Evolutionary conservation across 2,329 filamentous ascomycete genomes (phyloP).

Genomic region (Fusarium poae): DNA sequence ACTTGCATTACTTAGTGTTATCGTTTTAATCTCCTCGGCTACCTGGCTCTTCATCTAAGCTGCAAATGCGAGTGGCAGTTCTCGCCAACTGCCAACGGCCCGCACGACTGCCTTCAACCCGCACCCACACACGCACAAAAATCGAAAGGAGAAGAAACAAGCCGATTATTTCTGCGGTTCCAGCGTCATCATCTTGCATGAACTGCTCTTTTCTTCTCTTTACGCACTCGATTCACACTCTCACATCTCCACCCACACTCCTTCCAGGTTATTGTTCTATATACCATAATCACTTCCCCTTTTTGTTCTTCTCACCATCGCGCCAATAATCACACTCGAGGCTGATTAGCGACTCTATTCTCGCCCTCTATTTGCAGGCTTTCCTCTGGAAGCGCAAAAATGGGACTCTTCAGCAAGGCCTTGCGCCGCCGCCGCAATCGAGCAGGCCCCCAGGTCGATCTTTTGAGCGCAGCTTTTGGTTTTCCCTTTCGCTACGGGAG

Average conservation of each 20-base stretch:
- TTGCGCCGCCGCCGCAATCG: slow-evolving; percentile 30
- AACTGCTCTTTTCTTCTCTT: not conserved
- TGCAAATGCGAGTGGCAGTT: slow-evolving; percentile 18
- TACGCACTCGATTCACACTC: not conserved
- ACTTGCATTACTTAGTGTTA: not conserved
- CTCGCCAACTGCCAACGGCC: slow-evolving; percentile 36
- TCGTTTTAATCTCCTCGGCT: not conserved
- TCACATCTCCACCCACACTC: slow-evolving; percentile 6
- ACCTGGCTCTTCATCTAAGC: not conserved
- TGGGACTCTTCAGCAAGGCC: slow-evolving; percentile 41
- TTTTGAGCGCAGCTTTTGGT: slow-evolving; percentile 49
- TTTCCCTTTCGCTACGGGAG: slow-evolving; percentile 41
- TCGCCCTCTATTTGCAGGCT: not conserved
- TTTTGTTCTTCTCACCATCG: not conserved
- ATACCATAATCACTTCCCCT: slow-evolving; percentile 2
- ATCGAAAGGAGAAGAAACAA: not conserved
- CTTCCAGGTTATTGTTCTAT: slow-evolving; percentile 21
- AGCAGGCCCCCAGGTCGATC: slow-evolving; percentile 43
- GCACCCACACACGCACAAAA: not conserved
- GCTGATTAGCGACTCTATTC: not conserved
- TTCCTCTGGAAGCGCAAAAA: slow-evolving; percentile 19
- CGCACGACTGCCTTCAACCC: not conserved
- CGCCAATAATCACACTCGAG: not conserved
- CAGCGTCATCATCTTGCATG: not conserved
- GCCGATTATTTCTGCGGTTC: not conserved